phyloP scores from a whole-genome alignment of 345 rosid species.

The Noccaea caerulescens region DNA sequence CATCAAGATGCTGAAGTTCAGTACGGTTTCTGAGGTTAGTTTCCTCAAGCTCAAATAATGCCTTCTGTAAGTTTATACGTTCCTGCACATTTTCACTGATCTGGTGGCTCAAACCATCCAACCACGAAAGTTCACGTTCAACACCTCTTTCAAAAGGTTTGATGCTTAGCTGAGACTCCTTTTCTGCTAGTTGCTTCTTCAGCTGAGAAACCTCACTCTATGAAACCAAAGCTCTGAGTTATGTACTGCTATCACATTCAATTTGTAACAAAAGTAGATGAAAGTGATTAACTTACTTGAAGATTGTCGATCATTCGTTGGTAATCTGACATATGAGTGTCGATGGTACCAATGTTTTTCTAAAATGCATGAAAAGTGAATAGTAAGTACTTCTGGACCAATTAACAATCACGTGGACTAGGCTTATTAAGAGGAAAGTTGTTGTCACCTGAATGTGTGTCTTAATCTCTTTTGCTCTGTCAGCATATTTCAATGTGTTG shows the following conservation, averaged over 20 bases:
- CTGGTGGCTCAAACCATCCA: slow-evolving; percentile 86
- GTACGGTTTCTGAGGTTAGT: slow-evolving; percentile 69
- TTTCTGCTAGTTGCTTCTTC: slow-evolving; percentile 85
- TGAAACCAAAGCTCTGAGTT: slow-evolving; percentile 36
- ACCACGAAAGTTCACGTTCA: slow-evolving; percentile 85
- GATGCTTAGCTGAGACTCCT: slow-evolving; percentile 73
- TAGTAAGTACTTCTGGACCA: slow-evolving; percentile 33
- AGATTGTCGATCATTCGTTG: slow-evolving; percentile 96
- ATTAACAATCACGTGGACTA: not conserved
- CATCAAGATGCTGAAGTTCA: slow-evolving; percentile 89
- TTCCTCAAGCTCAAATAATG: slow-evolving; percentile 92
- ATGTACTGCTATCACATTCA: slow-evolving; percentile 14
- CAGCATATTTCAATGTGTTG: slow-evolving; percentile 97
- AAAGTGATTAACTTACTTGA: slow-evolving; percentile 55
- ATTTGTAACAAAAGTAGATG: not conserved
- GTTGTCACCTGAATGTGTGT: slow-evolving; percentile 66
- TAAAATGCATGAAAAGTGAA: slow-evolving; percentile 36
- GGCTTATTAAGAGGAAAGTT: slow-evolving; percentile 13
- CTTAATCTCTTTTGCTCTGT: slow-evolving; percentile 94
- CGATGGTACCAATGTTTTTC: slow-evolving; percentile 94
- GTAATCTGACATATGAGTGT: slow-evolving; percentile 89
- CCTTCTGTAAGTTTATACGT: slow-evolving; percentile 91
- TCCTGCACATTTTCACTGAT: slow-evolving; percentile 96
- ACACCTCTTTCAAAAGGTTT: slow-evolving; percentile 76
- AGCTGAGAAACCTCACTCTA: slow-evolving; percentile 81